Evolutionary conservation across 768 basidiomycete species (phyloP).

Genomic region (Strobilomyces dryophilus): DNA sequence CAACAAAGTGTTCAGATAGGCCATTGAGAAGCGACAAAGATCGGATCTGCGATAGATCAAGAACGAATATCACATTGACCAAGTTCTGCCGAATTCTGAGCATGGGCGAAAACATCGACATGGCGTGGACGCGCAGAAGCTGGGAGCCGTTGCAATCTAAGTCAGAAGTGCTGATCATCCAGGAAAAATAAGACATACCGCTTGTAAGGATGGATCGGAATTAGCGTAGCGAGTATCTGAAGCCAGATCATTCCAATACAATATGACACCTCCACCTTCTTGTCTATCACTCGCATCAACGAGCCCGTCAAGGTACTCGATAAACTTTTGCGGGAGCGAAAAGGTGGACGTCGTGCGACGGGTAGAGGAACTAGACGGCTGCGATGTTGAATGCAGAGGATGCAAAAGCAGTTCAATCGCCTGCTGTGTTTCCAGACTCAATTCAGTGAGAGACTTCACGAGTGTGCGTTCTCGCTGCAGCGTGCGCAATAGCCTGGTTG

Average conservation of each 20-base stretch:
- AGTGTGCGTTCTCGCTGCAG: slow-evolving; percentile 68
- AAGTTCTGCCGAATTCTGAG: slow-evolving; percentile 78
- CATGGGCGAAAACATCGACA: slow-evolving; percentile 68
- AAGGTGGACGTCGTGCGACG: slow-evolving; percentile 39
- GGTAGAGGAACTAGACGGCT: slow-evolving; percentile 31
- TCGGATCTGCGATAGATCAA: slow-evolving; percentile 69
- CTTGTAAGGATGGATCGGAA: slow-evolving; percentile 48
- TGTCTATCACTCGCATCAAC: slow-evolving; percentile 86
- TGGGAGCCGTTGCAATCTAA: slow-evolving; percentile 9
- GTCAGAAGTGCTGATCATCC: neutral
- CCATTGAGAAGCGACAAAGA: slow-evolving; percentile 61
- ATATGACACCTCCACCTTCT: slow-evolving; percentile 71
- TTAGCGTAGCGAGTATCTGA: slow-evolving; percentile 64
- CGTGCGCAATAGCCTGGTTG: slow-evolving; percentile 55
- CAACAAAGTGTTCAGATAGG: slow-evolving; percentile 65
- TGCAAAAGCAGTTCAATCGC: slow-evolving; percentile 75
- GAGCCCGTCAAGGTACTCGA: slow-evolving; percentile 52
- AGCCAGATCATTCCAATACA: slow-evolving; percentile 92
- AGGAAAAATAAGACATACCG: slow-evolving; percentile 34
- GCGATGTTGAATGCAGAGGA: slow-evolving; percentile 48
- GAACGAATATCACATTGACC: slow-evolving; percentile 75
- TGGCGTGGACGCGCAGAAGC: slow-evolving; percentile 23
- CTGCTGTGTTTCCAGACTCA: slow-evolving; percentile 61
- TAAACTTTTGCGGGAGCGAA: slow-evolving; percentile 53
- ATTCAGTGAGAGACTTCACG: slow-evolving; percentile 51